Percentiles rank a stretch among this genome's conserved stretches.
Evolutionary conservation across 2,329 filamentous ascomycete species (phyloP).

Genomic region (Colletotrichum sp.): DNA sequence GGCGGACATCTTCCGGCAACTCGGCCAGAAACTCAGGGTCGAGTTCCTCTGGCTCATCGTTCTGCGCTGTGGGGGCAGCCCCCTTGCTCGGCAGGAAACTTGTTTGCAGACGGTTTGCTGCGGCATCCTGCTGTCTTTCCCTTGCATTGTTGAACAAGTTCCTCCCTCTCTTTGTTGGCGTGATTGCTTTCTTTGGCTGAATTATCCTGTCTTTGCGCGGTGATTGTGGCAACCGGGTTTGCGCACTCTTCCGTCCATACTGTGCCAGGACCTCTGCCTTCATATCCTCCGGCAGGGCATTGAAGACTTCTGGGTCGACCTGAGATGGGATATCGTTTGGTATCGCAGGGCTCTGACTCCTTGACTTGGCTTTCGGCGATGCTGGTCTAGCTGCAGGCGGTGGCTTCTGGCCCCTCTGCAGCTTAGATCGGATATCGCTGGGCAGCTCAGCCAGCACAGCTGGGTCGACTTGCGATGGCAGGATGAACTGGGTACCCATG

Average conservation of each 20-base stretch:
- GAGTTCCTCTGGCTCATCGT: constrained; percentile 53
- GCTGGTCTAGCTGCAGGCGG: constrained; percentile 28
- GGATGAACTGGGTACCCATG: constrained; percentile 87
- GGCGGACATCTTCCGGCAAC: constrained; percentile 79
- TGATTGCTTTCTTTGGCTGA: constrained; percentile 57
- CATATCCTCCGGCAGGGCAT: constrained; percentile 84
- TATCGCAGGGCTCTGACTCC: constrained; percentile 42
- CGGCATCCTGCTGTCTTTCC: constrained; percentile 58
- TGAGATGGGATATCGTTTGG: constrained; percentile 69
- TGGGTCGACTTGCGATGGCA: constrained; percentile 84
- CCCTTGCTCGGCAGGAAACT: constrained; percentile 64
- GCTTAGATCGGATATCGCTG: constrained; percentile 77
- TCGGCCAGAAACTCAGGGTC: constrained; percentile 80
- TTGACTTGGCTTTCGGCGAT: constrained; percentile 37
- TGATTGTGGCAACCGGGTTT: constrained; percentile 47
- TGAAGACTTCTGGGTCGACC: constrained; percentile 83
- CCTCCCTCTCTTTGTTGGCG: constrained; percentile 71
- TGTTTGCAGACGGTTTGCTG: constrained; percentile 72
- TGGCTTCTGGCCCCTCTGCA: constrained; percentile 40
- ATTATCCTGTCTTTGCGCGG: constrained; percentile 62
- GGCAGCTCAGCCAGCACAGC: constrained; percentile 85
- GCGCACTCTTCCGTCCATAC: constrained; percentile 55
- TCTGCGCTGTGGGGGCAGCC: constrained; percentile 28
- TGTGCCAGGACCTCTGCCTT: constrained; percentile 81
- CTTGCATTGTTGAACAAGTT: constrained; percentile 47